Evolutionary conservation across 1,139 yeast genomes (phyloP).

Genomic region (Pichia terricola): DNA sequence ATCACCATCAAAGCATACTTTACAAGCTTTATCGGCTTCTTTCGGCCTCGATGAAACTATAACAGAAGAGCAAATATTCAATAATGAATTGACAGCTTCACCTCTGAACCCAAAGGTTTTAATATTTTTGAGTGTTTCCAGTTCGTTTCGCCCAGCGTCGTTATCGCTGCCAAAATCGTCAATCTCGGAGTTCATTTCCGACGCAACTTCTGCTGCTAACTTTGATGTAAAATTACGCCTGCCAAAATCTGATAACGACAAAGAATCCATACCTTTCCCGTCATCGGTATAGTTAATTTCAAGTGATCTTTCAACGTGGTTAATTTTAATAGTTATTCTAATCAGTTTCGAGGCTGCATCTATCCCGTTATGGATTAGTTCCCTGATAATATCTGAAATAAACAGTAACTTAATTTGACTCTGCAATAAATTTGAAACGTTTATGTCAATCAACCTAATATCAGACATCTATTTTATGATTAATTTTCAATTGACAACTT

Average conservation of each 20-base stretch:
- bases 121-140: constrained; percentile 39
- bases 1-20: constrained; percentile 12
- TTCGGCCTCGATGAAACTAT: constrained; percentile 30
- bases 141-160: constrained; percentile 16
- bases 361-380: constrained; percentile 68
- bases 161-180: too few relatives aligned
- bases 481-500: not conserved
- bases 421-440: constrained; percentile 2
- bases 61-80: constrained; percentile 27
- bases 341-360: constrained; percentile 63
- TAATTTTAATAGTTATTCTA: constrained; percentile 46
- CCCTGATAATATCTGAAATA: constrained; percentile 43
- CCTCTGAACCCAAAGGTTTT: constrained; percentile 74
- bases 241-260: constrained; percentile 52
- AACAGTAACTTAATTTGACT: constrained; percentile 8
- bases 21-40: constrained; percentile 23
- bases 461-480: constrained; percentile 1
- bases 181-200: too few relatives aligned
- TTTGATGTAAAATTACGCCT: constrained; percentile 68
- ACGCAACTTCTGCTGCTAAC: constrained; percentile 22
- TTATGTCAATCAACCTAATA: not conserved
- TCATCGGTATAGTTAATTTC: constrained; percentile 57
- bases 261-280: constrained; percentile 61
- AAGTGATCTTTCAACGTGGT: constrained; percentile 32
- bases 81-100: constrained; percentile 42